Base-by-base conservation (phyloP, 768 basidiomycete genomes). In the Multifurca ochricompacta region DNA sequence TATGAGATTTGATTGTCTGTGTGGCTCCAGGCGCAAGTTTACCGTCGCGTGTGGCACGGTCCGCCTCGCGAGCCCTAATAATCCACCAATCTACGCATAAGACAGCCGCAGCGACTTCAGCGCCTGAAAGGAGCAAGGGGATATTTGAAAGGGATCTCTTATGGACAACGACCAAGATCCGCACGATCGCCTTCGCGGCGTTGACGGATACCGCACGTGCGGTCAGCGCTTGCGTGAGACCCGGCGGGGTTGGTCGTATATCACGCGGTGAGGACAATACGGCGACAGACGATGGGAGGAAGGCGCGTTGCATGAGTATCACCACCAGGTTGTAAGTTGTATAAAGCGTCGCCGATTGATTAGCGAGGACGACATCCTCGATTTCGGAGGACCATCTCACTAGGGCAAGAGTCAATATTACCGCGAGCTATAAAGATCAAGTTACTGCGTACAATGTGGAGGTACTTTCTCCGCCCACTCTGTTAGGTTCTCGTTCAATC, bases 281-380 rank as follows among this genome's bases (percentile, higher is more conserved):
- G 3, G 44, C 18, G 23, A 50, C 16, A 14, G 57, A 45, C 9
- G 53, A 41, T 6, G 83, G 83, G 52, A 91, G 82, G 69, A 88
- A 90, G 0, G 87, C 83, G 2, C 87, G 81, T 66, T 91, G 87
- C 35, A 88, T 74, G 32, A 86, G 71, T 57, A 91, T 88, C 66
- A 85, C 81, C 13, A 80, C 70, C 52, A 83, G 74, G 61, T 87
- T 77, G 64, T 76, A 81, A 2, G 70, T 64, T 3, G 70, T 63
- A 53, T 74, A 73, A 1, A 80, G 65, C 8, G 68, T 66, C 1
- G 74, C 73, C 0, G 74, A 72, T 57, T 77, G 74, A 25, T 68
- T 66, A 39, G 78, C 75, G 34, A 72, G 68, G 1, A 59, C 53
- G 5, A 66, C 61, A 59, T 76, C 68, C 32, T 68, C 65, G 25